A percentile compares a stretch with the other conserved stretches of the same genome.
These are phyloP conservation scores for Heritiera fomes DNA, from an alignment of 345 rosid genomes.

Conservation along the genomic window DNA sequence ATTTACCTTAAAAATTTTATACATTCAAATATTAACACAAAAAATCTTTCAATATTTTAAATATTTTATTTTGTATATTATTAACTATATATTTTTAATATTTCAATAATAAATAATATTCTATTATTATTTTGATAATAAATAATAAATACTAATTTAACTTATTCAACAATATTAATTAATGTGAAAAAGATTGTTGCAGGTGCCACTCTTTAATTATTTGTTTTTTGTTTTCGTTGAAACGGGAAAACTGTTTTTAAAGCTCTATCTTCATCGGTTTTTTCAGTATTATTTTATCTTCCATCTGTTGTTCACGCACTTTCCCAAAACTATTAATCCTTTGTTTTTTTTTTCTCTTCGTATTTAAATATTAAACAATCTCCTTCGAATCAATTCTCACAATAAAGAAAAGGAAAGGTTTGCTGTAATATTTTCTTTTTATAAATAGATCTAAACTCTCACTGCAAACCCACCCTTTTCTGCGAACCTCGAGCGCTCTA, in stretches of 20 bases:
- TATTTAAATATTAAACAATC: neutral
- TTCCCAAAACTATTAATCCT: neutral
- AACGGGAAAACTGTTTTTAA: neutral
- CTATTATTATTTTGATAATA: too few species aligned
- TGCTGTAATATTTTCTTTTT: neutral
- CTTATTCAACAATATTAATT: too few species aligned
- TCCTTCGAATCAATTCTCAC: neutral
- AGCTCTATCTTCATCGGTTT: neutral
- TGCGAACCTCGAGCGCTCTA: neutral
- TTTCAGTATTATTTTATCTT: too few species aligned
- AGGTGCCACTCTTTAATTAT: neutral
- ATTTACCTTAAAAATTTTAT: too few species aligned
- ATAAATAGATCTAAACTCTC: neutral
- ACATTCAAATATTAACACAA: too few species aligned
- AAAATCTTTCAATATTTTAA: too few species aligned
- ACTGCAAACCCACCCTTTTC: neutral
- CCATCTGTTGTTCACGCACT: neutral
- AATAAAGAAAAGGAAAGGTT: neutral
- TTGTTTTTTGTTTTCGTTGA: neutral
- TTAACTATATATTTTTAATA: too few species aligned
- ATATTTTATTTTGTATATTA: too few species aligned
- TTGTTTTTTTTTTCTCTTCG: neutral
- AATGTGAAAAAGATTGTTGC: neutral
- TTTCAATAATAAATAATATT: too few species aligned
- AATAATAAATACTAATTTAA: too few species aligned